Base-by-base conservation (phyloP, 345 rosid genomes). In the Eucalyptus tenuipes region DNA sequence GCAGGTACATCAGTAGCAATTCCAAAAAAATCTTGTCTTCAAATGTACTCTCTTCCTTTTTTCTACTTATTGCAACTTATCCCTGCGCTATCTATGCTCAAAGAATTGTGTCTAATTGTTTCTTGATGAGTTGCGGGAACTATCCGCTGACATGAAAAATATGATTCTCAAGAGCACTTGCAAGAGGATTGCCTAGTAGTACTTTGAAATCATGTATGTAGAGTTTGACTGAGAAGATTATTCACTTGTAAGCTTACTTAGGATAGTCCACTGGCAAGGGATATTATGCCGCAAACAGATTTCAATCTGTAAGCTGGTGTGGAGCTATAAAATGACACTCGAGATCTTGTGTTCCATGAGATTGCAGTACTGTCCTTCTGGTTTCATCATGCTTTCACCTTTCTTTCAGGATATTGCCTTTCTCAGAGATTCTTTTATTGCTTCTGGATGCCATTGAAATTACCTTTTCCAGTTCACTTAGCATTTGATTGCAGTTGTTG, bases 1-100 rank as follows among this genome's bases (percentile, higher is more conserved):
- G 99, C 97, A 95, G 98, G 99, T 96, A 89, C 44, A 86, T 59
- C 40, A 48, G 45, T 49, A n/a, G 40, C 66, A 59, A 37, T 55
- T 82, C 13, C 37, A 4, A 17, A 53, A 66, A 49, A 61, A 86
- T 86, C 55, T 53, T 42, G 61, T 89, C 86, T 75, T 55, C 44
- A 7, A 52, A 52, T 25, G 13, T 50, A 44, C 40, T 40, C 68
- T 37, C 44, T 31, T 80, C 55, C 40, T 47, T 64, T 81, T 50
- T 12, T 27, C 25, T 85, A 50, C 16, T 85, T n/a, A 8, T 49
- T 31, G 47, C 40, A 31, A 49, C 61, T 85, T 50, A 40, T 50
- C 25, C 7, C 14, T 71, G 82, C 2, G 45, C 45, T 37, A n/a
- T 64, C 75, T 64, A 8, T 64, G 75, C 81, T 75, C 45, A 75